Conservation (phyloP, 371 early-diverging fungal genomes). For the Rhizopus arrhizus region DNA sequence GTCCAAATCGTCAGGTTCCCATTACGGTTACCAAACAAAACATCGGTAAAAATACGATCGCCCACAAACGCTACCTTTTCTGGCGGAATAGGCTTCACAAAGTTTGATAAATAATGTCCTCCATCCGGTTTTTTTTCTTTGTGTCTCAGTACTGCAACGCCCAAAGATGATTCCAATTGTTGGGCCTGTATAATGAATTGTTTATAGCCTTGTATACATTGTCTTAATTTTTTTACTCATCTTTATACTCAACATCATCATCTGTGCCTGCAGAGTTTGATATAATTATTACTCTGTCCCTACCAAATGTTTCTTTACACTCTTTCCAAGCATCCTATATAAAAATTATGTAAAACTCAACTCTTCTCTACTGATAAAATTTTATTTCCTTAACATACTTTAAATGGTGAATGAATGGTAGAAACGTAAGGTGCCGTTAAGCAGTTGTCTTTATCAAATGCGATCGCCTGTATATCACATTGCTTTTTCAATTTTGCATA, state of each 20-base stretch:
- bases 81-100: constrained; percentile 34
- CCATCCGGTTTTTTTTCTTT: constrained; percentile 81
- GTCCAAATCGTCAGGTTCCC: constrained; percentile 79
- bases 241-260: constrained; percentile 68
- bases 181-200: constrained; percentile 38
- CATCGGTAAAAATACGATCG: constrained; percentile 88
- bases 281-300: constrained; percentile 71
- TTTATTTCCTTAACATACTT: constrained; percentile 38
- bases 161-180: constrained; percentile 46
- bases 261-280: constrained; percentile 93
- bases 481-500: constrained; percentile 57
- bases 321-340: constrained; percentile 66
- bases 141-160: constrained; percentile 67
- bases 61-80: constrained; percentile 78
- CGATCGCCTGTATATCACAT: constrained; percentile 67
- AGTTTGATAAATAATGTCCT: constrained; percentile 55
- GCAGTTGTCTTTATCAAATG: constrained; percentile 95
- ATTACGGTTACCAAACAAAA: constrained; percentile 79
- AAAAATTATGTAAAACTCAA: too few species aligned
- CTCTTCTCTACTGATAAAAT: background rate
- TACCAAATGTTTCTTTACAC: constrained; percentile 67
- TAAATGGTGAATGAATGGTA: constrained; percentile 70
- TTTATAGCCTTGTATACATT: constrained; percentile 1
- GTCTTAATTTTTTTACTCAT: constrained; percentile 36
- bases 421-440: constrained; percentile 83